These are phyloP conservation scores for Ceratocystiopsis minuta DNA, from an alignment of 2,329 filamentous ascomycete species.

Conservation along the genomic window DNA sequence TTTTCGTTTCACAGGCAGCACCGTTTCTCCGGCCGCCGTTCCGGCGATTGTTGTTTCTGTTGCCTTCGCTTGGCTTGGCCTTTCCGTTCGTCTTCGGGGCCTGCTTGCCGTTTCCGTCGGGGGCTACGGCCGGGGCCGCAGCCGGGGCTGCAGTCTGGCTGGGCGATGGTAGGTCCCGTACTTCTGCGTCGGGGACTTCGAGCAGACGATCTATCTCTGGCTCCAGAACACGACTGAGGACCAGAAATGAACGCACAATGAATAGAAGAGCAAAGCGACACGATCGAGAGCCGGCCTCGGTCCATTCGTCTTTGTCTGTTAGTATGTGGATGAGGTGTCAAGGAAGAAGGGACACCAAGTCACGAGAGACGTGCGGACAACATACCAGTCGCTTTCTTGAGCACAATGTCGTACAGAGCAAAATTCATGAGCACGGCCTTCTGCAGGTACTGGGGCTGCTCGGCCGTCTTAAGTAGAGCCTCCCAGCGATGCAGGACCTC, in stretches of 20 bases:
- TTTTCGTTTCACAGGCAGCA: background rate
- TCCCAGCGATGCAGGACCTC: slow-evolving; percentile 68
- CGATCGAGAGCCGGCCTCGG: slow-evolving; percentile 25
- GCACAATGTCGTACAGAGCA: slow-evolving; percentile 59
- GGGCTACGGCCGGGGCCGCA: background rate
- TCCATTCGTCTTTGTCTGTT: slow-evolving; percentile 24
- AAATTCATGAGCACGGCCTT: slow-evolving; percentile 79
- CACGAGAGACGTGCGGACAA: background rate
- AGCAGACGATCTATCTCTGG: slow-evolving; percentile 4
- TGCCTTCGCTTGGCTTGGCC: slow-evolving; percentile 17
- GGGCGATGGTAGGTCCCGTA: background rate
- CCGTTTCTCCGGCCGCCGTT: background rate
- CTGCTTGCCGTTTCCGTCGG: no score
- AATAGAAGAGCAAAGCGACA: slow-evolving; percentile 54
- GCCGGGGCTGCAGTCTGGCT: background rate
- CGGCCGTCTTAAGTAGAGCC: slow-evolving; percentile 51
- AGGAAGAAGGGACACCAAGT: background rate
- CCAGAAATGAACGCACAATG: slow-evolving; percentile 60
- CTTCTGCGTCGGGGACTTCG: background rate
- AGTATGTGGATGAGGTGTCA: slow-evolving; percentile 8
- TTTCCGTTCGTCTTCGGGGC: slow-evolving; percentile 4
- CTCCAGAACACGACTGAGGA: slow-evolving; percentile 48
- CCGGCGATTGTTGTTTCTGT: slow-evolving; percentile 8
- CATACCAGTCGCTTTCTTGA: slow-evolving; percentile 30
- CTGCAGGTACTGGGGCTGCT: slow-evolving; percentile 45